These are phyloP conservation scores for Solanum stenotomum DNA, from an alignment of 257 asterid species.

Conservation along the genomic window DNA sequence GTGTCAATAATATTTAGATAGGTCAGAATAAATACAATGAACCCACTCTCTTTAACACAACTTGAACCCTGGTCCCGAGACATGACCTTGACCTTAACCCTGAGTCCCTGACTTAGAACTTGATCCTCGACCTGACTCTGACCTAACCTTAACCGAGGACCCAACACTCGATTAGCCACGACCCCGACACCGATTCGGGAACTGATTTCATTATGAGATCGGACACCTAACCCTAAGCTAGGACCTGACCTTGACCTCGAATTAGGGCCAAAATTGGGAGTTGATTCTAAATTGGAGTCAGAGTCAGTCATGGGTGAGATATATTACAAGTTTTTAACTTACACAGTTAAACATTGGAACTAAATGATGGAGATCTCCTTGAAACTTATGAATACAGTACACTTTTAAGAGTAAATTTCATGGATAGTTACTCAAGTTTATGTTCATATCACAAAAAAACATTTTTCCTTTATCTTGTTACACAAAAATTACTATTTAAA, in stretches of 20 bases:
- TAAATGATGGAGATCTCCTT: background rate
- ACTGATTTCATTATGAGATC: rapidly evolving
- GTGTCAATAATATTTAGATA: background rate
- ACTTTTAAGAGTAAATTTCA: background rate
- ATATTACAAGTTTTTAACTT: background rate
- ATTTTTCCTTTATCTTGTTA: no score
- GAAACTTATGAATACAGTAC: background rate
- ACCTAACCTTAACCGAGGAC: background rate
- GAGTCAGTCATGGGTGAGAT: rapidly evolving
- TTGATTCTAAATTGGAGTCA: no score
- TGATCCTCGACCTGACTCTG: no score
- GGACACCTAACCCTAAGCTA: background rate
- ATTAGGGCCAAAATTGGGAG: background rate
- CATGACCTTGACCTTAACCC: background rate
- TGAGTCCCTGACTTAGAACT: rapidly evolving
- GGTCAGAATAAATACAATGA: background rate
- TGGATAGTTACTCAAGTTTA: background rate
- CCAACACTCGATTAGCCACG: background rate
- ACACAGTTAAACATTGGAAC: no score
- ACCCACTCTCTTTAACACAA: background rate
- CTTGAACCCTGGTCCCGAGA: background rate
- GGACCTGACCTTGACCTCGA: background rate
- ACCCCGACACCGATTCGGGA: rapidly evolving
- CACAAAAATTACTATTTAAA: background rate
- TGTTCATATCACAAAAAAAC: background rate